Percentiles rank a stretch among this genome's conserved stretches.
phyloP scores from a whole-genome alignment of 441 rosid genomes.

The Flueggea neowawraea region DNA sequence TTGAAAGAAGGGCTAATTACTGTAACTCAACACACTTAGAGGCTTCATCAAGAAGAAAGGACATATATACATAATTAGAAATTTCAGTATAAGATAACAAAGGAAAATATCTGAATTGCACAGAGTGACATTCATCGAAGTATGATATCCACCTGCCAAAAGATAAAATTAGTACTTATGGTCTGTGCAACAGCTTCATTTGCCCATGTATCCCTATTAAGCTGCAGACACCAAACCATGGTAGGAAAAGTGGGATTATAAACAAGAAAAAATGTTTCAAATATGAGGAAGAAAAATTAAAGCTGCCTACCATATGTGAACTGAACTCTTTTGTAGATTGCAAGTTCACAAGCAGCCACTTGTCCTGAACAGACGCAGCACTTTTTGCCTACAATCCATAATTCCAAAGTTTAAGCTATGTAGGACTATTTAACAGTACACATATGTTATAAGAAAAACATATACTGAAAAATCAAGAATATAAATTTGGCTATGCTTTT shows the following conservation, averaged over 20 bases:
- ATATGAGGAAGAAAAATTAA: neutral
- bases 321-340: constrained; percentile 92
- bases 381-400: constrained; percentile 60
- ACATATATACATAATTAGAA: too few species aligned
- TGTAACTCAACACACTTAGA: too few species aligned
- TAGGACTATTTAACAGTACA: too few species aligned
- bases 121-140: neutral
- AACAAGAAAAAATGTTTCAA: constrained; percentile 3
- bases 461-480: too few species aligned
- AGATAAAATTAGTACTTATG: constrained; percentile 76
- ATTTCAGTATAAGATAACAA: too few species aligned
- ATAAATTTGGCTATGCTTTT: too few species aligned
- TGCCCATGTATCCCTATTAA: constrained; percentile 97
- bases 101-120: neutral
- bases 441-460: too few species aligned
- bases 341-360: constrained; percentile 94
- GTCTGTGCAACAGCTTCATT: constrained; percentile 94
- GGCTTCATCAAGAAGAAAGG: too few species aligned
- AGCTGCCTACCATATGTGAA: constrained; percentile 80
- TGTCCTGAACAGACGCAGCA: constrained; percentile 65
- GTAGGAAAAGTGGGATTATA: constrained; percentile 13
- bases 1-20: too few species aligned
- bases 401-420: constrained; percentile 1
- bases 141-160: constrained; percentile 77
- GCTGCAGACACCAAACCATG: constrained; percentile 36